Base-by-base conservation (phyloP, 768 basidiomycete genomes). In the Tricholoma matsutake region DNA sequence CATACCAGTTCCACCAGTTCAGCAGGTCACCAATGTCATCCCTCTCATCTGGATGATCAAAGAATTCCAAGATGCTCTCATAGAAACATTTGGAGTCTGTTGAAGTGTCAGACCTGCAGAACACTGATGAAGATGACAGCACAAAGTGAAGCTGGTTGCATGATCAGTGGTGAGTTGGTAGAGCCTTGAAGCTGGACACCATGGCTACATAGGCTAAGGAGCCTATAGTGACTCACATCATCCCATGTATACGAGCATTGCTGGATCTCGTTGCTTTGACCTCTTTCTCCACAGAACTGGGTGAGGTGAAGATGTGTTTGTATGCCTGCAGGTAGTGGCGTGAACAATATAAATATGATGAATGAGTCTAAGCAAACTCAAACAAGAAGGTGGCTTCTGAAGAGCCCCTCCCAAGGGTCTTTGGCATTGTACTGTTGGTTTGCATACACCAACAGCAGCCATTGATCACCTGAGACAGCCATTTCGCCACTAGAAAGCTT, bases 381-480 rank as follows among this genome's bases (percentile, higher is more conserved):
- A 25, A 72, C 64, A 3, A 73, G 62, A 25, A 71, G 45, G 2
- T 43, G 3, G 39, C 63, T n/a, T n/a, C n/a, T n/a, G n/a, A n/a
- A n/a, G n/a, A n/a, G n/a, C n/a, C n/a, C n/a, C n/a, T n/a, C n/a
- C 73, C 70, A 72, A 3, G 68, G 69, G 25, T 71, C 65, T 28
- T 66, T 56, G 1, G 60, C 31, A 47, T 73, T 59, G 29, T 65
- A 72, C 4, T 29, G 31, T 29, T 65, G 55, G 16, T 65, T 54
- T 1, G 29, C 6, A 34, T 73, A 72, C 11, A 72, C 18, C 28
- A 71, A 63, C 2, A n/a, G 31, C 0, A 65, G 69, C 71, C 71
- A 73, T 10, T 70, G 69, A 58, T 70, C 68, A 9, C 69, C 67
- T 5, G 56, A 16, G 10, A 71, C 61, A 8, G 60, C 25, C 2